Evolutionary conservation across 805 yeast species (phyloP).

Genomic region (Yarrowia deformans): DNA sequence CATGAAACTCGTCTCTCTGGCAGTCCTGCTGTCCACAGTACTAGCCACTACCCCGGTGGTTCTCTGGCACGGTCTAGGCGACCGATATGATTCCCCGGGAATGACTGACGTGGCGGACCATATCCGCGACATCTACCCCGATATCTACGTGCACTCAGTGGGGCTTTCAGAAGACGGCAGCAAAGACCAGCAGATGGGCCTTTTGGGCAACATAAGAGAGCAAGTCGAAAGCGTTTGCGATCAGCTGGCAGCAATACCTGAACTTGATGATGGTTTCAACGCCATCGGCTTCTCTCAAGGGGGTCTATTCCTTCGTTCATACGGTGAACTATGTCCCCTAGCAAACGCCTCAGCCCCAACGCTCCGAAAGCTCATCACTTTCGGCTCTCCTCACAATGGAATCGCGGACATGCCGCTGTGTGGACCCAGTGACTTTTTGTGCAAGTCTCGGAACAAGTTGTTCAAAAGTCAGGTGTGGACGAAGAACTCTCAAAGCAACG

Average conservation of each 20-base stretch:
- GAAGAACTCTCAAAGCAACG: conserved; percentile 59
- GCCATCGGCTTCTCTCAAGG: conserved; percentile 86
- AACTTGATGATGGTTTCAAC: conserved; percentile 64
- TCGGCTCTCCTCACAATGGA: conserved; percentile 85
- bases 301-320: conserved; percentile 76
- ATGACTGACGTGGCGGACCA: conserved; percentile 58
- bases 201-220: conserved; percentile 65
- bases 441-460: conserved; percentile 61
- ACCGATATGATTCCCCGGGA: conserved; percentile 67
- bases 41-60: conserved; percentile 59
- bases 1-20: conserved; percentile 22
- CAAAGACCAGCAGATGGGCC: conserved; percentile 61
- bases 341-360: conserved; percentile 9
- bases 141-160: conserved; percentile 61
- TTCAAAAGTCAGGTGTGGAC: conserved; percentile 58
- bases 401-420: conserved; percentile 72
- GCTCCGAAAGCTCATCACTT: conserved; percentile 63
- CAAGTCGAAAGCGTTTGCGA: conserved; percentile 65
- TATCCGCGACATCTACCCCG: conserved; percentile 58
- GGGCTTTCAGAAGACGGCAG: conserved; percentile 58
- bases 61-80: conserved; percentile 88
- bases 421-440: conserved; percentile 62
- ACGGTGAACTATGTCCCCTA: conserved; percentile 63
- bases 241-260: conserved; percentile 57
- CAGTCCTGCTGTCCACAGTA: conserved; percentile 17